Evolutionary conservation across 2,329 filamentous ascomycete genomes (phyloP), one percentile per base, ranked within the genome.

Genomic region (Claviceps pazoutovae): DNA sequence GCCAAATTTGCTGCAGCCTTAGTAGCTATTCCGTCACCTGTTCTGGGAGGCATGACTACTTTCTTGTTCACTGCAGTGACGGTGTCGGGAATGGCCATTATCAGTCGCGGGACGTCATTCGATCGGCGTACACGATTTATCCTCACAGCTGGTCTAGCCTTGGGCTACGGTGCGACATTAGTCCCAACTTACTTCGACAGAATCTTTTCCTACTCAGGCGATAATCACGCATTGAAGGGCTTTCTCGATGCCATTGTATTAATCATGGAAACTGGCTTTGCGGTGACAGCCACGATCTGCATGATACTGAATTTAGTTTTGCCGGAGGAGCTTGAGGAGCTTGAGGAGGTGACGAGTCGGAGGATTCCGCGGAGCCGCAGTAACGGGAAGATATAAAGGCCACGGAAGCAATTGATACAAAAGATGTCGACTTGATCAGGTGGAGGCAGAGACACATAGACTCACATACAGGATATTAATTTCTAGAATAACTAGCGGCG

Each of bases 51-150:
- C 86, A 53, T 53, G 48, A 53, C 53, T 5, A 53, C 43, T 74
- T 2, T 63, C 79, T 1, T 80, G 84, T 1, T 73, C 85, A 2
- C 83, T 81, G 39, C 82, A 82, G 87, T 93, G 5, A 81, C 85
- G 1, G 83, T 88, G 1, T 86, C 83, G 0, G 88, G 88, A 58
- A 79, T 93, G 55, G 76, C 84, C 48, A 90, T 93, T 59, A 82
- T 93, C 56, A 74, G 78, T 3, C 78, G 79, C 17, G 77, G 76
- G 38, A 79, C 86, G 2, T 75, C 79, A 0, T 90, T 91, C 63
- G 88, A 79, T n/a, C 78, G 87, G 39, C 80, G 88, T 49, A 90
- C 86, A 60, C 77, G 88, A 23, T 93, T 93, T 69, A 86, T 93
- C 60, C 74, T 93, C 11, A 89, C 88, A 0, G 83, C 85, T 0